Base-by-base conservation (phyloP, 1,139 yeast genomes). In the Pichia sp. region DNA sequence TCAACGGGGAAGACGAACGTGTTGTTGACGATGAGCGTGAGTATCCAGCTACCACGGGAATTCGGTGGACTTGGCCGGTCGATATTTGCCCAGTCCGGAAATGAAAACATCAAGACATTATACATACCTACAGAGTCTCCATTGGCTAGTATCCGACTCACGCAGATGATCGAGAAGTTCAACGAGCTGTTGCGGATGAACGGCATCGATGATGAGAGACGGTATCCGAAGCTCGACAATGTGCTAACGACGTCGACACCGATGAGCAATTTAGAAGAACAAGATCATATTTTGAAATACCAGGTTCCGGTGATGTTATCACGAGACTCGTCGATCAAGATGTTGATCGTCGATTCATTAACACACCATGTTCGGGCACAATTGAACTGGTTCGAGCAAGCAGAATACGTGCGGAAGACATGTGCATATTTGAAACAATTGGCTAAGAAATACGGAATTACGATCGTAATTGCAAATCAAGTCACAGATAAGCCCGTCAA, bases 1-100 rank as follows among this genome's bases (percentile, higher is more conserved):
- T 88, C 95, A 0, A 76, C 86, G 3, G 97, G 96, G 0, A 90
- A 90, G 62, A 83, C 96, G 0, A 94, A 89, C 57, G 66, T 90
- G 10, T 65, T 85, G 30, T 73, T 83, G 65, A 93, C 85, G 54
- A 58, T 89, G 41, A 71, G 85, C 2, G 67, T 79, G 9, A 67
- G 80, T 4, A 78, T 83, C 8, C 90, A 84, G 54, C 55, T 75
- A 19, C 75, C 81, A 0, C 48, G 36, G 2, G 67, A 63, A 5
- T 50, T 65, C 24, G 79, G 81, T 3, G 85, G 85, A 0, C 53
- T 77, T 18, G 73, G 61, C 1, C 67, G 66, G 0, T 60, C 65
- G 1, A 50, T 62, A 2, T 60, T 60, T 38, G 40, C 45, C 3
- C 20, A 30, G 10, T 24, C 40, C 12, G 11, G 15, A n/a, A 24